A percentile compares a stretch with the other conserved stretches of the same genome.
These are phyloP conservation scores for Klebsormidium nitens DNA, from an alignment of 139 green algal genomes.

Conservation along the genomic window DNA sequence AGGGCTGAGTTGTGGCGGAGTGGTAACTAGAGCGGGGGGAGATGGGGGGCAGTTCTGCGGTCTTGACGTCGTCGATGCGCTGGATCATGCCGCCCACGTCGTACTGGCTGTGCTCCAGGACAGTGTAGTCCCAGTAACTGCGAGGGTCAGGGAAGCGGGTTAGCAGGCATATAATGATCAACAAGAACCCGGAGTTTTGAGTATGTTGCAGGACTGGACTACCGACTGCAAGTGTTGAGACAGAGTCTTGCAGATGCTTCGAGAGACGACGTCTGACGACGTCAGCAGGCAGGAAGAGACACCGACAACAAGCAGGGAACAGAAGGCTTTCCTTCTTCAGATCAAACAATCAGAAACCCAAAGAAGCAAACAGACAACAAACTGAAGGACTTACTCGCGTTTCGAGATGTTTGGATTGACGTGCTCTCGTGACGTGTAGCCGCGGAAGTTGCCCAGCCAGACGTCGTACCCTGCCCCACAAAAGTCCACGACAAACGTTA, in stretches of 20 bases:
- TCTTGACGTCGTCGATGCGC: constrained; percentile 78
- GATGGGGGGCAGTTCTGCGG: constrained; percentile 54
- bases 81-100: constrained; percentile 53
- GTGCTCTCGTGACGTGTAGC: constrained; percentile 57
- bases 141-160: background rate
- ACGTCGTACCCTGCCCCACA: constrained; percentile 81
- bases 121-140: constrained; percentile 79
- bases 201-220: no score
- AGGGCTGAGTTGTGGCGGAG: background rate
- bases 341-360: background rate
- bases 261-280: background rate
- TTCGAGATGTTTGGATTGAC: constrained; percentile 15
- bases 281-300: background rate
- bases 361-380: constrained; percentile 2
- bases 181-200: no score
- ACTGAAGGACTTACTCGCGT: background rate
- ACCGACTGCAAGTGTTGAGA: no score
- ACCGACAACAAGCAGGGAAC: background rate
- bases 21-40: background rate
- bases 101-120: constrained; percentile 60
- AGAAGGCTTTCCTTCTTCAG: background rate
- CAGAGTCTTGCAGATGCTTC: no score
- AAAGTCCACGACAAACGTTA: no score
- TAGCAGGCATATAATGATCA: no score
- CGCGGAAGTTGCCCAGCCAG: constrained; percentile 82